These are phyloP conservation scores for Cyberlindnera suaveolens DNA, from an alignment of 805 yeast genomes.

Conservation along the genomic window DNA sequence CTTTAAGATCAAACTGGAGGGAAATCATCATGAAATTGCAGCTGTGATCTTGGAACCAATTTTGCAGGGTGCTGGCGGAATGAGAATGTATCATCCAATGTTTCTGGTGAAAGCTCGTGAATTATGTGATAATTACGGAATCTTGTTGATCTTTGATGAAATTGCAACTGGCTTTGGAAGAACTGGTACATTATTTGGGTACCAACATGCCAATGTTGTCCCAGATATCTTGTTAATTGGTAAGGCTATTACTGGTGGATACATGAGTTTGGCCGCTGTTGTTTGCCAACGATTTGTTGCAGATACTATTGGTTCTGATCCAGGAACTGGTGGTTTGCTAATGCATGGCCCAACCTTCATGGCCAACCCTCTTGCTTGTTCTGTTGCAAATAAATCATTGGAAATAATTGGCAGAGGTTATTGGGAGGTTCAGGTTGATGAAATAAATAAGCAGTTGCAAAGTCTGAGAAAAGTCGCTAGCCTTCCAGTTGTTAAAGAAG, in stretches of 20 bases:
- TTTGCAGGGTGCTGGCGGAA: constrained; percentile 36
- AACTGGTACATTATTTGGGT: constrained; percentile 23
- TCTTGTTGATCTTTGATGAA: constrained; percentile 31
- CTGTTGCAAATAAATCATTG: constrained; percentile 20
- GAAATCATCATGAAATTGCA: constrained; percentile 28
- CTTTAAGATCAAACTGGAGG: constrained; percentile 23
- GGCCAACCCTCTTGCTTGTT: constrained; percentile 25
- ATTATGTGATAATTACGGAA: constrained; percentile 23
- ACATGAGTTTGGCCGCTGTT: constrained; percentile 21
- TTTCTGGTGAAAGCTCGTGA: constrained; percentile 27
- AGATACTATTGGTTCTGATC: constrained; percentile 14
- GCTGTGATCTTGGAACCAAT: constrained; percentile 32
- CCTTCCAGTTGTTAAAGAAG: constrained; percentile 10
- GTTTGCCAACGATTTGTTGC: constrained; percentile 12
- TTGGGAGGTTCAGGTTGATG: constrained; percentile 15
- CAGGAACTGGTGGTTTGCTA: constrained; percentile 18
- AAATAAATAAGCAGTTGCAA: background rate
- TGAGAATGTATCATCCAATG: constrained; percentile 29
- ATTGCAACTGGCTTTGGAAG: constrained; percentile 22
- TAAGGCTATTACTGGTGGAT: constrained; percentile 24
- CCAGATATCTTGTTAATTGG: constrained; percentile 25
- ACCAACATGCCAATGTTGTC: constrained; percentile 24
- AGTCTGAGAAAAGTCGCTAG: background rate
- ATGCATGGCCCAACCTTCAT: constrained; percentile 28
- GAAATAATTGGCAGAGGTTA: constrained; percentile 20